Evolutionary conservation across 768 basidiomycete species (phyloP), one percentile per base, ranked within the genome.

Genomic region (Suillus alpinus): DNA sequence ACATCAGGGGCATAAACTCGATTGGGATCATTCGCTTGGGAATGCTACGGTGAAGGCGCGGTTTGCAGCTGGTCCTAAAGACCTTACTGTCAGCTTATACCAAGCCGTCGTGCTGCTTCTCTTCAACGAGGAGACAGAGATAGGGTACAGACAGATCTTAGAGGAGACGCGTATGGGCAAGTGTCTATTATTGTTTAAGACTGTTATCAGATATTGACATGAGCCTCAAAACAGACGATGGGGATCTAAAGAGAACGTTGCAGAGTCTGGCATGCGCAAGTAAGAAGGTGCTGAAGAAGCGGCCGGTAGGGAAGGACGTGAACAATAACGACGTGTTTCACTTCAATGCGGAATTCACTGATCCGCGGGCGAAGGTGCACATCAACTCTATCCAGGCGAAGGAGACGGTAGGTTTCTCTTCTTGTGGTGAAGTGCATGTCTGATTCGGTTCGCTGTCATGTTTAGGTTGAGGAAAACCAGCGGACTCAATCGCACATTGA

Each of bases 341-440:
- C 36, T 94, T 89, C 78, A 97, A 98, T 71, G 77, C 82, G 34
- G 85, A 85, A 9, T 98, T 98, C 73, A 85, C 86, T 32, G 91
- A 96, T 67, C 81, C 88, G 7, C 81, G 85, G 44, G 75, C 86
- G 40, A 92, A 88, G 66, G 83, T 99, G 43, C 92, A 92, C 74
- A 95, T 98, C 76, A 96, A 95, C 69, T 92, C 95, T 23, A 96
- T 99, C 53, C 97, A 98, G 73, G 90, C 88, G 16, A 95, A 95
- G 70, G 90, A 95, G 65, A 87, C 94, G 62, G 94, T 95, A 69
- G 62, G 89, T 76, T 7, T 56, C 23, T 8, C 32, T 43, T 46
- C n/a, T 37, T 50, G 20, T 39, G 31, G 29, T 32, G 10, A 32
- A 50, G 31, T 9, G 18, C 29, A 50, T 50, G 10, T 23, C 34